Percentiles rank a stretch among this genome's conserved stretches.
These are phyloP conservation scores for Penicillium robsamsonii DNA, from an alignment of 495 filamentous ascomycete species.

Conservation along the genomic window DNA sequence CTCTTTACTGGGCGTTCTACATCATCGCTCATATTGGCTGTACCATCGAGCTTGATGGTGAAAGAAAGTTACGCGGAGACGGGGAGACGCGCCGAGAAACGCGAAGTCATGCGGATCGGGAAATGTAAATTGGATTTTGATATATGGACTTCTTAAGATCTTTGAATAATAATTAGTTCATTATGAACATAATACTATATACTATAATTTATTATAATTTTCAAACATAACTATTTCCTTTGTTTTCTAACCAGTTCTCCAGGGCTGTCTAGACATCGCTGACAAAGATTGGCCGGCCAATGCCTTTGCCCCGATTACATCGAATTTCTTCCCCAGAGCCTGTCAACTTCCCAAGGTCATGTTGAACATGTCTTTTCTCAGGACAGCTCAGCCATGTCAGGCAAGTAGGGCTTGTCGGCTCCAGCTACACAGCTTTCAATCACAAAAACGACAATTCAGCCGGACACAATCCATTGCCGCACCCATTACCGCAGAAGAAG, in stretches of 20 bases:
- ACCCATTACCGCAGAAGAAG: slow-evolving; percentile 39
- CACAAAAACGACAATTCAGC: slow-evolving; percentile 27
- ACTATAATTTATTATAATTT: neutral
- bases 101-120: slow-evolving; percentile 31
- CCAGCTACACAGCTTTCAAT: slow-evolving; percentile 6
- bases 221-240: neutral
- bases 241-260: neutral
- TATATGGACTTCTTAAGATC: neutral
- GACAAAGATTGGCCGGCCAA: slow-evolving; percentile 27
- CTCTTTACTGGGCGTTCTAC: slow-evolving; percentile 66
- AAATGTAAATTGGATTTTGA: neutral
- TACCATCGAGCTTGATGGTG: slow-evolving; percentile 8
- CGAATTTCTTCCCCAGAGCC: slow-evolving; percentile 9
- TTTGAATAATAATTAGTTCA: neutral
- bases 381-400: slow-evolving; percentile 23
- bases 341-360: neutral
- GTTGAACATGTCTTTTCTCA: slow-evolving; percentile 27
- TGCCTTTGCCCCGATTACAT: slow-evolving; percentile 29
- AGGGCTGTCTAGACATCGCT: neutral
- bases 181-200: neutral
- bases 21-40: slow-evolving; percentile 28
- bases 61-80: slow-evolving; percentile 1
- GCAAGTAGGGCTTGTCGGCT: slow-evolving; percentile 19
- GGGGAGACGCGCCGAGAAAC: slow-evolving; percentile 45
- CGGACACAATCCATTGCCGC: slow-evolving; percentile 18